Conservation (phyloP, 805 yeast species). For the Candida orba region DNA sequence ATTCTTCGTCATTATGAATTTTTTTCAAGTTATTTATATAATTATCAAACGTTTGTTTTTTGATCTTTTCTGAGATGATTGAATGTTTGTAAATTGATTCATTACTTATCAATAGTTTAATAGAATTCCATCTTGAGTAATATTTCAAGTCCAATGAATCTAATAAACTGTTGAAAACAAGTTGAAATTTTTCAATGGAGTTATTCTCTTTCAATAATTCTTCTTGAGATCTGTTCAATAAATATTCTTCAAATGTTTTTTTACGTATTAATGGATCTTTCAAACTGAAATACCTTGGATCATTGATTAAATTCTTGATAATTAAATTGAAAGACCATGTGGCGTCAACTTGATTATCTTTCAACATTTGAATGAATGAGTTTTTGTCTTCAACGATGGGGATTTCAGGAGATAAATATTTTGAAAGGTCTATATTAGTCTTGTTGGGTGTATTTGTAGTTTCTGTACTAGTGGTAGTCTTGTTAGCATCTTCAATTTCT, state of each 20-base stretch:
- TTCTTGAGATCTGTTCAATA: slow-evolving; percentile 41
- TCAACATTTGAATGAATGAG: slow-evolving; percentile 46
- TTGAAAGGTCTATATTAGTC: slow-evolving; percentile 1
- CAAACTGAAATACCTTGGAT: slow-evolving; percentile 52
- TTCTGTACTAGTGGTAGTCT: not conserved
- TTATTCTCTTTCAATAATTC: slow-evolving; percentile 47
- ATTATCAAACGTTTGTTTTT: slow-evolving; percentile 45
- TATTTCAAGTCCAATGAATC: slow-evolving; percentile 39
- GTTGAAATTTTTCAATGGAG: slow-evolving; percentile 47
- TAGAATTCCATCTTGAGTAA: slow-evolving; percentile 59
- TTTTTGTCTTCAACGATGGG: slow-evolving; percentile 24
- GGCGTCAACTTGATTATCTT: slow-evolving; percentile 52
- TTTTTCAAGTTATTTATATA: slow-evolving; percentile 36
- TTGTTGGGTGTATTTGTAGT: not conserved
- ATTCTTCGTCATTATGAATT: slow-evolving; percentile 20
- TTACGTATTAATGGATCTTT: slow-evolving; percentile 55
- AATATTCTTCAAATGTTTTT: slow-evolving; percentile 56
- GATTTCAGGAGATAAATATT: slow-evolving; percentile 9
- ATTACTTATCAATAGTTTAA: slow-evolving; percentile 44
- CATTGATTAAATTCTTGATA: slow-evolving; percentile 47
- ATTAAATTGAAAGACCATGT: slow-evolving; percentile 70
- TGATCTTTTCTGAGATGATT: slow-evolving; percentile 49
- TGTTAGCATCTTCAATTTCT: slow-evolving; percentile 9
- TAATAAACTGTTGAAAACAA: slow-evolving; percentile 44
- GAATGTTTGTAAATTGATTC: slow-evolving; percentile 64